These are phyloP conservation scores for Persicaria tinctoria DNA, from an alignment of 148 eudicot species.

Conservation along the genomic window DNA sequence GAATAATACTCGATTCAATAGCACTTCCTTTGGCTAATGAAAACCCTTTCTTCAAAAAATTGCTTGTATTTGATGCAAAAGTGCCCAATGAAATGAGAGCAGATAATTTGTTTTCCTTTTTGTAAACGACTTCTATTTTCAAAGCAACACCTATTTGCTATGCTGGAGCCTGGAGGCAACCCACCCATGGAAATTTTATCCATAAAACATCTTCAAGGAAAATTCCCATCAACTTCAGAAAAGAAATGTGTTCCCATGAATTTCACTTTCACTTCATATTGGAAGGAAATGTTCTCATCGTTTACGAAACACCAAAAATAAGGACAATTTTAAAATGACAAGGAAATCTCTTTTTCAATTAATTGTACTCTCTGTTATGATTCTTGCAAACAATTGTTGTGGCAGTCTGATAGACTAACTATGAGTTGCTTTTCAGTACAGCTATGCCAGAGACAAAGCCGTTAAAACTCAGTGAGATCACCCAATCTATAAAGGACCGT, in stretches of 20 bases:
- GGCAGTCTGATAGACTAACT: slow-evolving; percentile 24
- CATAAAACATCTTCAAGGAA: background rate
- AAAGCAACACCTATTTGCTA: background rate
- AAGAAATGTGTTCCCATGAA: background rate
- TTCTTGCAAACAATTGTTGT: background rate
- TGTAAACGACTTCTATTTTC: background rate
- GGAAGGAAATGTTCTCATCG: background rate
- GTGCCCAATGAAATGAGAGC: background rate
- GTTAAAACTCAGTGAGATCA: slow-evolving; percentile 45
- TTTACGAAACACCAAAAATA: background rate
- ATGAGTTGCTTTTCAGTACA: slow-evolving; percentile 45
- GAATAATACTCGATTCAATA: background rate
- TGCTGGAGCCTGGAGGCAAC: background rate
- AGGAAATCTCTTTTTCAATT: background rate
- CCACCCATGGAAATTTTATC: too few relatives aligned
- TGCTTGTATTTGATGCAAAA: background rate
- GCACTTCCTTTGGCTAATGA: background rate
- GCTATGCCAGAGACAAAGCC: slow-evolving; percentile 65
- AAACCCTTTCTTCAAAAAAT: background rate
- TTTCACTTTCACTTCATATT: background rate
- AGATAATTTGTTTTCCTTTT: background rate
- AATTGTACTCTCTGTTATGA: background rate
- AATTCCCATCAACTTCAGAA: background rate
- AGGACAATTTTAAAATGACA: background rate
- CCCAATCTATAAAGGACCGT: slow-evolving; percentile 50